These are phyloP conservation scores for Fraxinus floribunda DNA, from an alignment of 305 asterid genomes.

Conservation along the genomic window DNA sequence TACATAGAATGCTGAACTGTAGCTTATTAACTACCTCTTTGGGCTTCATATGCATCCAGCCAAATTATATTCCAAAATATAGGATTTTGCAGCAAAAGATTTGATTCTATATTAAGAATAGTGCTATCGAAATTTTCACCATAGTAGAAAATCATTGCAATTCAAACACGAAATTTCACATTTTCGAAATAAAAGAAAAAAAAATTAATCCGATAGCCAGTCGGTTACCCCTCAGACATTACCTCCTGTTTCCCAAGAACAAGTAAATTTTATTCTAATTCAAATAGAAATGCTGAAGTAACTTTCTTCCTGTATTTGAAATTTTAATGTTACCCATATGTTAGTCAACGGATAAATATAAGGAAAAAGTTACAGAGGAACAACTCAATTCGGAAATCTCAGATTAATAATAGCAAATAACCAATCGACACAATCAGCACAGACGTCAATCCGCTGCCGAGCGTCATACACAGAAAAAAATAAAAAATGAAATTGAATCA, in stretches of 20 bases:
- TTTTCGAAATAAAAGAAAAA: not conserved
- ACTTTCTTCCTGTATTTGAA: not conserved
- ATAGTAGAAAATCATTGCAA: not conserved
- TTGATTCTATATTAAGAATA: slow-evolving; percentile 21
- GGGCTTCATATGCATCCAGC: not conserved
- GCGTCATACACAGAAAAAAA: not conserved
- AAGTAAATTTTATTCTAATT: slow-evolving; percentile 13
- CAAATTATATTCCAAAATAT: not conserved
- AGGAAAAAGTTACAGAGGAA: not conserved
- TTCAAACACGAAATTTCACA: not conserved
- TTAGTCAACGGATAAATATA: slow-evolving; percentile 25
- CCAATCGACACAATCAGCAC: slow-evolving; percentile 29
- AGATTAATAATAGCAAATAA: slow-evolving; percentile 13
- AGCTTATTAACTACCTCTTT: slow-evolving; percentile 20
- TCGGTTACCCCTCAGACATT: not conserved
- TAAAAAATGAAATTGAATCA: not conserved
- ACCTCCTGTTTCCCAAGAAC: not conserved
- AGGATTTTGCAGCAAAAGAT: slow-evolving; percentile 2
- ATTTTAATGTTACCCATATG: not conserved
- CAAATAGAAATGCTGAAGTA: not conserved
- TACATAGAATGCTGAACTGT: slow-evolving; percentile 28
- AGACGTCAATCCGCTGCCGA: slow-evolving; percentile 7
- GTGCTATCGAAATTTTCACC: not conserved
- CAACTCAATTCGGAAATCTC: not conserved
- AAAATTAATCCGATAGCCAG: not conserved